Base-by-base conservation (phyloP, 2,329 filamentous ascomycete species). In the Exophiala mesophila region DNA sequence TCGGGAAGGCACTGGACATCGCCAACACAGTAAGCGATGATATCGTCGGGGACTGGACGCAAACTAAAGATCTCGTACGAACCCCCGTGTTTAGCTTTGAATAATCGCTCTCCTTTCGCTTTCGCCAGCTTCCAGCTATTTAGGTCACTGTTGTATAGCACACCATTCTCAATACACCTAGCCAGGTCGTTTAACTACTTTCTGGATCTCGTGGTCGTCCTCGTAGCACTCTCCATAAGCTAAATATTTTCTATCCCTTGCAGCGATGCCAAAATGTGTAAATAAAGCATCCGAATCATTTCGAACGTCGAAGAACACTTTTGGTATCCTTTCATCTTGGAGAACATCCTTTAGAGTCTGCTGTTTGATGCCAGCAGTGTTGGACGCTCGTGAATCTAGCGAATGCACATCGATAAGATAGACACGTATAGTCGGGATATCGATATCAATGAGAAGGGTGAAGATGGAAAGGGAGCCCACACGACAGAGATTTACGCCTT, bases 231-330 rank as follows among this genome's bases (percentile, higher is more conserved):
- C 54, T 78, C 73, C 65, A 78, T 71, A 1, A 78, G 61, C 55
- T 79, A 73, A 2, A 78, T 36, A 51, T 79, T 73, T 3, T 67
- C 47, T 9, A 76, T 53, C 0, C 70, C 65, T 0, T 50, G 41
- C 0, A 78, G 39, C 26, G 47, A 78, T 60, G 0, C 53, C 20
- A 50, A 59, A 76, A 20, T 65, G 68, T 34, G 29, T 49, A 53
- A 63, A 73, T 0, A 78, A 56, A 0, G 74, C 73, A 49, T 77
- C 71, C 0, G 74, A 72, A 50, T 77, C 72, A 47, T 71, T 72
- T 3, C 73, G 70, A 13, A 78, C 62, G 43, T 78, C 74, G 55
- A 76, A 78, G 49, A 78, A 68, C 33, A 72, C 66, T 48, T 78
- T 77, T 0, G 61, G 56, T 18, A 69, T 66, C 1, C 40, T n/a